phyloP scores from a whole-genome alignment of 805 yeast genomes.

The Cyberlindnera nakhonratchasimensis region DNA sequence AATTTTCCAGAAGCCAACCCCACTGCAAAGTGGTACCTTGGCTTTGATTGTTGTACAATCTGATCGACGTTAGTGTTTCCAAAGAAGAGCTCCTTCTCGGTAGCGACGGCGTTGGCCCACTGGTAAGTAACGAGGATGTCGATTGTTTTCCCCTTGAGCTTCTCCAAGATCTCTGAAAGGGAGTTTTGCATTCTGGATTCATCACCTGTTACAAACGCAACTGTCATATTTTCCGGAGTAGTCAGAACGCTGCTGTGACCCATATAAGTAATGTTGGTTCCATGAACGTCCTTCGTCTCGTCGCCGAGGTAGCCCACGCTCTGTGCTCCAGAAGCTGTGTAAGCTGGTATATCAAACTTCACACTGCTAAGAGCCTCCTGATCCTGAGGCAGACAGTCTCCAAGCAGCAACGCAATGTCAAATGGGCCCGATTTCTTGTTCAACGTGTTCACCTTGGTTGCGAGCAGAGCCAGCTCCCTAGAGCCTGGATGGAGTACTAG shows the following conservation, averaged over 20 bases:
- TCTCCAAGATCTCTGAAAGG: slow-evolving; percentile 27
- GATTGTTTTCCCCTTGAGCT: slow-evolving; percentile 26
- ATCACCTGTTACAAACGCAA: slow-evolving; percentile 44
- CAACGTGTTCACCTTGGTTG: slow-evolving; percentile 48
- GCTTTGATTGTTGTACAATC: slow-evolving; percentile 43
- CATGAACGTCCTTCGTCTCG: slow-evolving; percentile 1
- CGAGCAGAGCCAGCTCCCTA: slow-evolving; percentile 24
- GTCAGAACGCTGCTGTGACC: slow-evolving; percentile 36
- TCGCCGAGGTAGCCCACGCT: slow-evolving; percentile 5
- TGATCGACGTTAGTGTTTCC: slow-evolving; percentile 47
- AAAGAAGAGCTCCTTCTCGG: slow-evolving; percentile 40
- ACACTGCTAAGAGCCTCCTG: neutral
- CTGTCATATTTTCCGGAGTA: slow-evolving; percentile 41
- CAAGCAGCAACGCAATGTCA: slow-evolving; percentile 50
- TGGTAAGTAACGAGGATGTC: slow-evolving; percentile 58
- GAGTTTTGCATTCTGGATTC: slow-evolving; percentile 14
- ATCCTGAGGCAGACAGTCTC: slow-evolving; percentile 34
- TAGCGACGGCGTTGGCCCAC: slow-evolving; percentile 57
- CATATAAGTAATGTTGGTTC: slow-evolving; percentile 12
- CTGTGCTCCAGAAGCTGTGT: slow-evolving; percentile 23
- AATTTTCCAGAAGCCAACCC: slow-evolving; percentile 48
- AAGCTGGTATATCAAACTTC: slow-evolving; percentile 21
- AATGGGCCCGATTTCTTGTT: slow-evolving; percentile 65
- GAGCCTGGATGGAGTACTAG: slow-evolving; percentile 24
- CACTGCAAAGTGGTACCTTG: slow-evolving; percentile 64